phyloP scores from a whole-genome alignment of 73 alveolate species.

The Symbiodinium pilosum region DNA sequence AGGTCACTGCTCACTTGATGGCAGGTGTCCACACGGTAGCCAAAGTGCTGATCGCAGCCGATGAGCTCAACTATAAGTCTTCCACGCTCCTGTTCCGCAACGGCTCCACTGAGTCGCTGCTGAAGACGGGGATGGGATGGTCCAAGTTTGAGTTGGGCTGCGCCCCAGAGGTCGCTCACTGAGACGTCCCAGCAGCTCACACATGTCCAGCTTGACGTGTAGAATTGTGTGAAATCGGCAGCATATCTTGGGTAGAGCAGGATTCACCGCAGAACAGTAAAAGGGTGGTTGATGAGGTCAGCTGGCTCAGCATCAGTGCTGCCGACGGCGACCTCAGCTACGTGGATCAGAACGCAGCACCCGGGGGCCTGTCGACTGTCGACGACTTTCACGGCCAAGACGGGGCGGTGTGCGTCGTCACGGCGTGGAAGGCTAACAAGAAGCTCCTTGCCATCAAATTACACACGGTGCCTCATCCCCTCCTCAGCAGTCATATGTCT shows the following conservation, averaged over 20 bases:
- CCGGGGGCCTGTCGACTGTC: slow-evolving; percentile 41
- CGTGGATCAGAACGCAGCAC: not conserved
- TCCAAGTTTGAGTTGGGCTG: slow-evolving; percentile 31
- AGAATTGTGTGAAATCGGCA: too few species aligned
- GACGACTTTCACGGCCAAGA: slow-evolving; percentile 70
- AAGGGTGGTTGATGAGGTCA: too few species aligned
- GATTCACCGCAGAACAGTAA: too few species aligned
- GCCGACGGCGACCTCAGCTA: not conserved
- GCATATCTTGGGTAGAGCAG: too few species aligned
- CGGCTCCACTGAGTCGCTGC: not conserved
- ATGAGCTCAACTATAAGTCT: slow-evolving; percentile 16
- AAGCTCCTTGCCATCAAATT: not conserved
- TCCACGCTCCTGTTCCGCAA: not conserved
- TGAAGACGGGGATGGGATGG: slow-evolving; percentile 1
- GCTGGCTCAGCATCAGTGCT: slow-evolving; percentile 3
- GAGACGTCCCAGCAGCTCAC: too few species aligned
- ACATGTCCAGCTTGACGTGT: too few species aligned
- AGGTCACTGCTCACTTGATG: slow-evolving; percentile 41
- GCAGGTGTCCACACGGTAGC: not conserved
- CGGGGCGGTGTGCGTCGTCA: slow-evolving; percentile 38
- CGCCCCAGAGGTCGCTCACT: slow-evolving; percentile 33
- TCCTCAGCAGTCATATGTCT: too few species aligned
- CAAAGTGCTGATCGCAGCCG: slow-evolving; percentile 16
- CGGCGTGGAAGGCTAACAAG: slow-evolving; percentile 43
- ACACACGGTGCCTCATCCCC: too few species aligned